These are phyloP conservation scores for Centrapalus pauciflorus DNA, from an alignment of 129 eudicot species.

Conservation along the genomic window DNA sequence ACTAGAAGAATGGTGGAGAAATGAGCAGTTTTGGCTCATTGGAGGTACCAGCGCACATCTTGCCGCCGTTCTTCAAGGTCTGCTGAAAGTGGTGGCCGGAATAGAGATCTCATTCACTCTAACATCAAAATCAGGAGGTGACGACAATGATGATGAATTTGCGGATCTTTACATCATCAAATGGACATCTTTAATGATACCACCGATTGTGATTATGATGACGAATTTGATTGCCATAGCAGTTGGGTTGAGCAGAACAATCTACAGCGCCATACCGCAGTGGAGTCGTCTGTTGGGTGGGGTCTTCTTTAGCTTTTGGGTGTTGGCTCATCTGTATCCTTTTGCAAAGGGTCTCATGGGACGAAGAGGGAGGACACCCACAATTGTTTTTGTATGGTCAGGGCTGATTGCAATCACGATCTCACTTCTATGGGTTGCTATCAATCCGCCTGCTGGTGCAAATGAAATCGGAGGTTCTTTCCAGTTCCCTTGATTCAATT, in stretches of 20 bases:
- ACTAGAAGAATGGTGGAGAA: slow-evolving; percentile 70
- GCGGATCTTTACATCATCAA: slow-evolving; percentile 54
- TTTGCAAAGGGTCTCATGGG: slow-evolving; percentile 70
- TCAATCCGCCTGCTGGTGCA: slow-evolving; percentile 50
- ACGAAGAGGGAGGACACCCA: slow-evolving; percentile 64
- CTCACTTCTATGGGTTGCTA: slow-evolving; percentile 61
- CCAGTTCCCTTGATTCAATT: slow-evolving; percentile 45
- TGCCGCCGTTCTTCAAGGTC: slow-evolving; percentile 70
- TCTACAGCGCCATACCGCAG: slow-evolving; percentile 46
- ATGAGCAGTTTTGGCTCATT: slow-evolving; percentile 64
- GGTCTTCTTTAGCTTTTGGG: slow-evolving; percentile 70
- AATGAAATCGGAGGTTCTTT: slow-evolving; percentile 49
- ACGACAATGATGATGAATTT: slow-evolving; percentile 49
- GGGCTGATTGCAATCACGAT: slow-evolving; percentile 64
- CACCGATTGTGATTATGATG: slow-evolving; percentile 55
- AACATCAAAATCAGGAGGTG: slow-evolving; percentile 56
- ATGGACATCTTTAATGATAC: slow-evolving; percentile 61
- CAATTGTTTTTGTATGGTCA: slow-evolving; percentile 66
- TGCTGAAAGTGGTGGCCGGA: slow-evolving; percentile 53
- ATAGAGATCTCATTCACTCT: slow-evolving; percentile 60
- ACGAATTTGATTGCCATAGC: slow-evolving; percentile 53
- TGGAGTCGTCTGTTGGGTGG: slow-evolving; percentile 68
- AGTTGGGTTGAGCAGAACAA: slow-evolving; percentile 51
- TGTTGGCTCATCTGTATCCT: slow-evolving; percentile 59
- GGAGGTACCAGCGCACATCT: slow-evolving; percentile 74